Evolutionary conservation across 2,329 filamentous ascomycete species (phyloP).

Genomic region (Colletotrichum liriopes): DNA sequence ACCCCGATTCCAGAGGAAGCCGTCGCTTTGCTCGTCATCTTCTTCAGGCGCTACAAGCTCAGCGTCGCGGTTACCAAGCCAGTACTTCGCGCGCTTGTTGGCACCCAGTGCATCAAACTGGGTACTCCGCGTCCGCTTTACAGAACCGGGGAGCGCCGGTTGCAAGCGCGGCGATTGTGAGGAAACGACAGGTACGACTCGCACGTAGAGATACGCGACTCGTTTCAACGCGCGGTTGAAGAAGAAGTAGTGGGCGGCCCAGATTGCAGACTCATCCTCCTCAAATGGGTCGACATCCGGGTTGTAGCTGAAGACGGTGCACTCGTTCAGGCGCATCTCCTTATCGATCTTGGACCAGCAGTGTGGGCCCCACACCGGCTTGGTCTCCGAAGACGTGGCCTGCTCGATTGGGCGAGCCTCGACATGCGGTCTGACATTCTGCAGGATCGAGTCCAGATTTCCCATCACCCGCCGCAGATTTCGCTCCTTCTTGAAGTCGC

Average conservation of each 20-base stretch:
- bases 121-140: conserved; percentile 49
- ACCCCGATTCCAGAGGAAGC: conserved; percentile 71
- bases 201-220: conserved; percentile 93
- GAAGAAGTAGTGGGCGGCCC: conserved; percentile 97
- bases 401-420: conserved; percentile 61
- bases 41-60: conserved; percentile 62
- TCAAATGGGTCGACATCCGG: conserved; percentile 93
- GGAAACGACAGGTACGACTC: conserved; percentile 85
- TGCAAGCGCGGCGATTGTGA: conserved; percentile 59
- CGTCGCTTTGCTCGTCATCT: conserved; percentile 67
- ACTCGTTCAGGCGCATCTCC: conserved; percentile 93
- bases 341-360: conserved; percentile 96
- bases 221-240: conserved; percentile 95
- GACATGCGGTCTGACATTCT: conserved; percentile 83
- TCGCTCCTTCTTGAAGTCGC: conserved; percentile 90
- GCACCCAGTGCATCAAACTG: conserved; percentile 63
- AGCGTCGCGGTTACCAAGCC: conserved; percentile 81
- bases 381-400: conserved; percentile 56
- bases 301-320: conserved; percentile 90
- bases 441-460: conserved; percentile 88
- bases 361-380: conserved; percentile 83
- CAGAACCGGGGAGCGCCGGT: conserved; percentile 45
- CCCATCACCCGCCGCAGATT: conserved; percentile 87
- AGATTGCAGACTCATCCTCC: conserved; percentile 93
- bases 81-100: conserved; percentile 88